phyloP scores from a whole-genome alignment of 192 early-diverging fungal genomes.

The Coemansia erecta region DNA sequence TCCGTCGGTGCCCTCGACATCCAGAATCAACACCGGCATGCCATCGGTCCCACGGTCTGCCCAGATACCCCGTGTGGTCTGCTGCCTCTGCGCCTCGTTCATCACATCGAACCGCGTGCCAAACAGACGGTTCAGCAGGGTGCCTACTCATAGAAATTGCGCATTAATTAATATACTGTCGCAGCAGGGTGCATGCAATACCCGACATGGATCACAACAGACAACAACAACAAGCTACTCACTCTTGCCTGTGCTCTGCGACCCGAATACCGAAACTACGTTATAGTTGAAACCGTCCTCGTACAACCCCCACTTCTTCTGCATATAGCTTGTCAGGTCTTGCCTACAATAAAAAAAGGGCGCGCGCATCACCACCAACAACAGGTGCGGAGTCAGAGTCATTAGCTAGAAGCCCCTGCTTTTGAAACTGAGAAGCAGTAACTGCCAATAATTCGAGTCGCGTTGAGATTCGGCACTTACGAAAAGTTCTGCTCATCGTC shows the following conservation, averaged over 20 bases:
- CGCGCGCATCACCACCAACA: background rate
- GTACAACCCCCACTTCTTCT: constrained; percentile 72
- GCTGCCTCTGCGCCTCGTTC: constrained; percentile 77
- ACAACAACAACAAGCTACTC: constrained; percentile 71
- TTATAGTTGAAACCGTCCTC: constrained; percentile 94
- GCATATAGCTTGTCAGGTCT: constrained; percentile 73
- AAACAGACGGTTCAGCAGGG: constrained; percentile 93
- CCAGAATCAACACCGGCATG: constrained; percentile 85
- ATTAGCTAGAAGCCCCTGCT: background rate
- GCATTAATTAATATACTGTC: no score
- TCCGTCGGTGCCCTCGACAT: constrained; percentile 99
- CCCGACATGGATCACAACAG: no score
- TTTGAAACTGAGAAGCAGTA: constrained; percentile 1
- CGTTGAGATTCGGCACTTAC: constrained; percentile 27
- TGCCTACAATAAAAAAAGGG: constrained; percentile 57
- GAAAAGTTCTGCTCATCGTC: constrained; percentile 51
- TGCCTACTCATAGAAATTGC: constrained; percentile 53
- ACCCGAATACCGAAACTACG: constrained; percentile 97
- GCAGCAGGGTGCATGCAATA: no score
- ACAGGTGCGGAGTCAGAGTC: background rate
- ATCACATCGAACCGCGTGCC: constrained; percentile 96
- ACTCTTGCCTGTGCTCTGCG: constrained; percentile 98
- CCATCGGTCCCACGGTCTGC: constrained; percentile 73
- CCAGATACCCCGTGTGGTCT: constrained; percentile 99
- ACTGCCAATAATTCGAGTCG: background rate